Percentiles rank a stretch among this genome's conserved stretches.
Evolutionary conservation across 2,329 filamentous ascomycete genomes (phyloP).

Genomic region (Ceratocystis huliohia): DNA sequence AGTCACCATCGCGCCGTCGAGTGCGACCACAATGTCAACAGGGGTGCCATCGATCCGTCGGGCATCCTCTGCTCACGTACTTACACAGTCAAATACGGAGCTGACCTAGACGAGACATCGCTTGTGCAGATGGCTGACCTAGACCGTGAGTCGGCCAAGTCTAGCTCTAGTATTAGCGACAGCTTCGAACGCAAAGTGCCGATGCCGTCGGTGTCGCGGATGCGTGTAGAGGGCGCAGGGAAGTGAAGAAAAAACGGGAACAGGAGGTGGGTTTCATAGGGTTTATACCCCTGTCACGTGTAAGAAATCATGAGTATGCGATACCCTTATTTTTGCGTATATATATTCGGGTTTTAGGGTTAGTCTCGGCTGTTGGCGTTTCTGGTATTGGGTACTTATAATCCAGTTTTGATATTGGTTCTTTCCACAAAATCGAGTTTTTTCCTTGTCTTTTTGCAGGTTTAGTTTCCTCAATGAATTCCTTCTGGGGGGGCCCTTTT

Average conservation of each 20-base stretch:
- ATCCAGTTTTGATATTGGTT: neutral
- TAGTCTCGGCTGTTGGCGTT: neutral
- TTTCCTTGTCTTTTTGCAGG: neutral
- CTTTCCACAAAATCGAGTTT: neutral
- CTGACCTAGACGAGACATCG: constrained; percentile 15
- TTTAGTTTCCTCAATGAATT: neutral
- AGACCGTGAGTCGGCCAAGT: constrained; percentile 8
- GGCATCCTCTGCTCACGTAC: constrained; percentile 15
- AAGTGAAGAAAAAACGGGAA: neutral
- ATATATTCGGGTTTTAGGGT: neutral
- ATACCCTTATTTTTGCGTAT: constrained; percentile 1
- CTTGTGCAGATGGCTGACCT: constrained; percentile 18
- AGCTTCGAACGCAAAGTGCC: constrained; percentile 16
- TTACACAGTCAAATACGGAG: constrained; percentile 16
- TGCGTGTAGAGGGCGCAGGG: neutral
- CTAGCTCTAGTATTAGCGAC: constrained; percentile 1
- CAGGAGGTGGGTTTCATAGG: neutral
- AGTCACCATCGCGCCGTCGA: neutral
- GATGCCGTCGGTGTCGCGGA: constrained; percentile 1
- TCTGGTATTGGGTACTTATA: neutral
- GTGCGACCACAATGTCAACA: neutral
- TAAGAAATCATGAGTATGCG: neutral
- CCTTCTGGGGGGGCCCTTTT: neutral
- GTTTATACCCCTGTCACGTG: neutral
- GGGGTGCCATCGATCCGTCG: neutral